A percentile compares a stretch with the other conserved stretches of the same genome.
Conservation (phyloP, 2,329 filamentous ascomycete genomes). For the Phyllosticta citrichinensis region DNA sequence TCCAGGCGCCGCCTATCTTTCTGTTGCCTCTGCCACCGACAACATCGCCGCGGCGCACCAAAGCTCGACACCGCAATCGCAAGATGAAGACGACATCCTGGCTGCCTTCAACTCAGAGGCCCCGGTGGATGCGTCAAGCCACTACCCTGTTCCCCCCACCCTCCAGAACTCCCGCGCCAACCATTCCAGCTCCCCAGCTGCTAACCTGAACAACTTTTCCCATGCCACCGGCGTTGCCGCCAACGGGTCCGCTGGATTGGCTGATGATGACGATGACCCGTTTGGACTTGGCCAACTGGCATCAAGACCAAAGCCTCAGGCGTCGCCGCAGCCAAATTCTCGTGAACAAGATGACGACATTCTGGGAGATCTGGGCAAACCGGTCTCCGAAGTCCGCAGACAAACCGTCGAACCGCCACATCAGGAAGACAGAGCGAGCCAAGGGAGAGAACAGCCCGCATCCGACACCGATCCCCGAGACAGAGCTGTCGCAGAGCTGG, state of each 20-base stretch:
- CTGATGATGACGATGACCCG: conserved; percentile 59
- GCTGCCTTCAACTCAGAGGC: conserved; percentile 51
- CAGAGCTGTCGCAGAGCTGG: conserved; percentile 72
- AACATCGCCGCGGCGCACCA: conserved; percentile 23
- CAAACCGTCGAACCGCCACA: conserved; percentile 16
- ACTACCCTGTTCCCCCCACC: conserved; percentile 42
- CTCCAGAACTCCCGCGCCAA: conserved; percentile 19
- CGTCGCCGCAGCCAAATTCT: conserved; percentile 14
- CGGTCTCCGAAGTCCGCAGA: conserved; percentile 40
- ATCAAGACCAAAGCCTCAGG: conserved; percentile 31
- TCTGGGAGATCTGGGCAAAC: conserved; percentile 49
- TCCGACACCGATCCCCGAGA: conserved; percentile 49
- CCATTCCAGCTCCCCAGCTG: neutral
- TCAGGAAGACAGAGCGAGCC: conserved; percentile 17
- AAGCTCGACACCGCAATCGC: conserved; percentile 13
- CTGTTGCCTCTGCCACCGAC: conserved; percentile 27
- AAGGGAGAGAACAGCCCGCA: conserved; percentile 7
- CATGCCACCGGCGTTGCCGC: neutral
- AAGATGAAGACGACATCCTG: conserved; percentile 49
- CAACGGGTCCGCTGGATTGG: conserved; percentile 18
- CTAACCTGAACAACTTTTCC: neutral
- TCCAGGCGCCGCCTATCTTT: conserved; percentile 17
- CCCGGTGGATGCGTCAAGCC: conserved; percentile 49
- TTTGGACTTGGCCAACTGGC: conserved; percentile 64
- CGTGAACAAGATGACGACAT: conserved; percentile 44